Evolutionary conservation across 179 eudicot species (phyloP).

Genomic region (Pouteria campechiana): DNA sequence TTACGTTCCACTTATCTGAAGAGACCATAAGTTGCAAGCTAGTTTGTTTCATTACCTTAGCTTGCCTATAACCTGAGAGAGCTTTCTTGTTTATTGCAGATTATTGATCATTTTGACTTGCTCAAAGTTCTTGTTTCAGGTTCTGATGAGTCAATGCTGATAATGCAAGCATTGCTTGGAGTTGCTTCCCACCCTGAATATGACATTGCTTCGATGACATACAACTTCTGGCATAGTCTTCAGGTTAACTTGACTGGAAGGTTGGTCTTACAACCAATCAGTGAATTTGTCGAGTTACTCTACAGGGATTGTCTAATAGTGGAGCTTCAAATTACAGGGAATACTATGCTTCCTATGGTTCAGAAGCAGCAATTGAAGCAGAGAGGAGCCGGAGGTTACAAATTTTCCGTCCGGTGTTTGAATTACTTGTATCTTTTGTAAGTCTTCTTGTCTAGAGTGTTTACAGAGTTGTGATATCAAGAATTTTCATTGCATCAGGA

Average conservation of each 20-base stretch:
- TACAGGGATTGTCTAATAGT: slow-evolving; percentile 1
- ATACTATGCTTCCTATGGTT: slow-evolving; percentile 39
- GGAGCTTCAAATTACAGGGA: slow-evolving; percentile 33
- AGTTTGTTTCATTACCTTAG: too few relatives aligned
- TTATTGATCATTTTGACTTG: not conserved
- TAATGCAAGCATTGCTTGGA: slow-evolving; percentile 77
- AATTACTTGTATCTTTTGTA: slow-evolving; percentile 93
- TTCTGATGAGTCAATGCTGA: slow-evolving; percentile 88
- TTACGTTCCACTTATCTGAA: too few relatives aligned
- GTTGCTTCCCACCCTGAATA: slow-evolving; percentile 94
- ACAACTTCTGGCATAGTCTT: slow-evolving; percentile 96
- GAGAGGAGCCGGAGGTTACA: slow-evolving; percentile 72
- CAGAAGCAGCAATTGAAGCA: slow-evolving; percentile 65
- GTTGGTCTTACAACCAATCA: too few relatives aligned
- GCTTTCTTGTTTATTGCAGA: not conserved
- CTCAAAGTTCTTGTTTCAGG: slow-evolving; percentile 42
- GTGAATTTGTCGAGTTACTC: slow-evolving; percentile 2
- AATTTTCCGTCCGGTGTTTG: slow-evolving; percentile 75
- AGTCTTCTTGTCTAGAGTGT: slow-evolving; percentile 11
- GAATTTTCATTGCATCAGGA: too few relatives aligned
- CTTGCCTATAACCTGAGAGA: not conserved
- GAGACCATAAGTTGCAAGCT: too few relatives aligned
- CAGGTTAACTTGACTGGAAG: slow-evolving; percentile 79
- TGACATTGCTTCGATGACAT: slow-evolving; percentile 99
- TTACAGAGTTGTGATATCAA: too few relatives aligned